Evolutionary conservation across 768 basidiomycete species (phyloP).

Genomic region (Podaxis carcinomalis): DNA sequence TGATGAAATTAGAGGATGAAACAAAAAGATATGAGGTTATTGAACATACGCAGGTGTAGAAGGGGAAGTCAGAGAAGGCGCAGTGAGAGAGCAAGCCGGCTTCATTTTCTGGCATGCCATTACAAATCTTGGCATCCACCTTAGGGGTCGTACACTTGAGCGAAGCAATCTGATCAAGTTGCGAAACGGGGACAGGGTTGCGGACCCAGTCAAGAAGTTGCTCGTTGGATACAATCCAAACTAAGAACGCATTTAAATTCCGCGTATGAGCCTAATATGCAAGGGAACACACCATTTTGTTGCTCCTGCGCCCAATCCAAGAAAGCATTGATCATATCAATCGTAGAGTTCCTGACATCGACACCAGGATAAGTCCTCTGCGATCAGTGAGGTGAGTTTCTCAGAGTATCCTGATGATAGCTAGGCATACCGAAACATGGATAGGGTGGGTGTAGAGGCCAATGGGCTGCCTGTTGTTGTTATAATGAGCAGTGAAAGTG

Average conservation of each 20-base stretch:
- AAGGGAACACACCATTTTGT: slow-evolving; percentile 43
- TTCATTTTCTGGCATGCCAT: slow-evolving; percentile 71
- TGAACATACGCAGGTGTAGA: slow-evolving; percentile 66
- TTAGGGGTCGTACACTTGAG: slow-evolving; percentile 64
- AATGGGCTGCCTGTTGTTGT: slow-evolving; percentile 70
- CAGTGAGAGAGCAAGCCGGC: slow-evolving; percentile 57
- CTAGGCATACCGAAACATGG: slow-evolving; percentile 52
- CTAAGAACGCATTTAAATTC: slow-evolving; percentile 25
- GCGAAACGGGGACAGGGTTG: slow-evolving; percentile 60
- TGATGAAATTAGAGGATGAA: not conserved
- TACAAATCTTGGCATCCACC: slow-evolving; percentile 65
- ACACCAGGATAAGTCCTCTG: slow-evolving; percentile 60
- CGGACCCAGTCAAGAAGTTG: slow-evolving; percentile 74
- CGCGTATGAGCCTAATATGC: not conserved
- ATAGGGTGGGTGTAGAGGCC: slow-evolving; percentile 83
- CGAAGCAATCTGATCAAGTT: slow-evolving; percentile 48
- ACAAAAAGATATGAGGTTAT: not conserved
- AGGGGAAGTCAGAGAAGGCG: slow-evolving; percentile 71
- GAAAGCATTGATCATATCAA: slow-evolving; percentile 75
- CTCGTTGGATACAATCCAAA: slow-evolving; percentile 70
- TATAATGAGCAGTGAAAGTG: slow-evolving; percentile 74
- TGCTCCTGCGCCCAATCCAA: slow-evolving; percentile 79
- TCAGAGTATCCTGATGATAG: not conserved
- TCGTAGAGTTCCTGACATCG: slow-evolving; percentile 43
- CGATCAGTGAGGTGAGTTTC: not conserved